Evolutionary conservation across 2,329 filamentous ascomycete species (phyloP).

Genomic region (Colletotrichum sublineola): DNA sequence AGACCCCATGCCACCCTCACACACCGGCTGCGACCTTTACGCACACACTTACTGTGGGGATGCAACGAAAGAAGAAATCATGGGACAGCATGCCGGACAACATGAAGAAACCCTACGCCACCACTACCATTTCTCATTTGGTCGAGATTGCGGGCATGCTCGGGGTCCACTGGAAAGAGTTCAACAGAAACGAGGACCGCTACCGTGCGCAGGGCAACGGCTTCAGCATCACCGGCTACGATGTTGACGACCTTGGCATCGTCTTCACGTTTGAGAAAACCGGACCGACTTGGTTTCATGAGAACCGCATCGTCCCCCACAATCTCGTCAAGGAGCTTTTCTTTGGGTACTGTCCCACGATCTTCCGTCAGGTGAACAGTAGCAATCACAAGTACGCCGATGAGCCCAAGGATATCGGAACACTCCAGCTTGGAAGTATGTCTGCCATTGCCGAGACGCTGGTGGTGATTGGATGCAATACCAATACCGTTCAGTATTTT

Average conservation of each 20-base stretch:
- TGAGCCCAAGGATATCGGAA: constrained; percentile 44
- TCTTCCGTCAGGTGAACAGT: constrained; percentile 47
- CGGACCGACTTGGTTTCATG: constrained; percentile 52
- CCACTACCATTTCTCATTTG: constrained; percentile 53
- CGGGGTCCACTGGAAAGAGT: constrained; percentile 58
- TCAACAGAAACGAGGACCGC: constrained; percentile 53
- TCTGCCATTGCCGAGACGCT: constrained; percentile 54
- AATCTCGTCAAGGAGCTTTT: constrained; percentile 54
- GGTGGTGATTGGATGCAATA: constrained; percentile 55
- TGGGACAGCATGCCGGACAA: constrained; percentile 40
- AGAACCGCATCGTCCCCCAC: constrained; percentile 54
- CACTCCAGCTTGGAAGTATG: constrained; percentile 41
- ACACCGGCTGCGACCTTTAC: background rate
- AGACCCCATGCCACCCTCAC: constrained; percentile 16
- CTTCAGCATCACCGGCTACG: constrained; percentile 50
- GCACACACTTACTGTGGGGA: constrained; percentile 29
- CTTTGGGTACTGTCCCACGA: constrained; percentile 57
- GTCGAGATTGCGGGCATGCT: constrained; percentile 54
- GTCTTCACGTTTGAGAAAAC: constrained; percentile 56
- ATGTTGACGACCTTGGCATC: constrained; percentile 53
- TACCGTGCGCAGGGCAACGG: constrained; percentile 55
- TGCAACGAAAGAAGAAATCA: constrained; percentile 39
- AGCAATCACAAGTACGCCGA: constrained; percentile 42
- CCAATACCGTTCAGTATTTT: constrained; percentile 51
- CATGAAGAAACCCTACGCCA: constrained; percentile 51